phyloP scores from a whole-genome alignment of 2,329 filamentous ascomycete genomes.

The Aschersonia sp. region DNA sequence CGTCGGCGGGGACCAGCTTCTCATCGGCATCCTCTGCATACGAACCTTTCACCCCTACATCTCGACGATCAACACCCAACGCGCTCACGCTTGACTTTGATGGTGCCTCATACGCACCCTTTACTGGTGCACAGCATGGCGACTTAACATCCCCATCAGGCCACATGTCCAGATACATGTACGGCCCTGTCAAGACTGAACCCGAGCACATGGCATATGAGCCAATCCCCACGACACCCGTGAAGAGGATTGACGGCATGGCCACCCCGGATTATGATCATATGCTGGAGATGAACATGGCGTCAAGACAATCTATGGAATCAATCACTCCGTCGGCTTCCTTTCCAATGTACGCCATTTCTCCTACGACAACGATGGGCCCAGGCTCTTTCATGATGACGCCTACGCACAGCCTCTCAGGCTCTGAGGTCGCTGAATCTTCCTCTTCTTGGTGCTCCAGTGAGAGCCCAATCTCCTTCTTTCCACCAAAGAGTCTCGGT shows the following conservation, averaged over 20 bases:
- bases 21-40: conserved; percentile 25
- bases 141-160: conserved; percentile 22
- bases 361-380: conserved; percentile 16
- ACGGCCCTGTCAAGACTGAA: conserved; percentile 17
- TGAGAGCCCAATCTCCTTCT: conserved; percentile 26
- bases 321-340: conserved; percentile 22
- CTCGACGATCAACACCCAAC: conserved; percentile 27
- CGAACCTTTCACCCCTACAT: conserved; percentile 29
- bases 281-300: conserved; percentile 22
- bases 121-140: conserved; percentile 11
- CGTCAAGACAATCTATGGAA: conserved; percentile 17
- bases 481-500: conserved; percentile 16
- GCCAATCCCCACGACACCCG: conserved; percentile 19
- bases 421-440: conserved; percentile 22
- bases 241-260: conserved; percentile 20
- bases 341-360: conserved; percentile 20
- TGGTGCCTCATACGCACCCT: conserved; percentile 12
- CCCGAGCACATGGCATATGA: conserved; percentile 18
- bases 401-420: conserved; percentile 23
- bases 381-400: conserved; percentile 23
- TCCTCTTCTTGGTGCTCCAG: conserved; percentile 24
- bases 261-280: conserved; percentile 22
- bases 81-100: conserved; percentile 23
- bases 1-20: conserved; percentile 21
- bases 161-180: conserved; percentile 19